Evolutionary conservation across 2,329 filamentous ascomycete species (phyloP).

Genomic region (Nigrospora sphaerica): DNA sequence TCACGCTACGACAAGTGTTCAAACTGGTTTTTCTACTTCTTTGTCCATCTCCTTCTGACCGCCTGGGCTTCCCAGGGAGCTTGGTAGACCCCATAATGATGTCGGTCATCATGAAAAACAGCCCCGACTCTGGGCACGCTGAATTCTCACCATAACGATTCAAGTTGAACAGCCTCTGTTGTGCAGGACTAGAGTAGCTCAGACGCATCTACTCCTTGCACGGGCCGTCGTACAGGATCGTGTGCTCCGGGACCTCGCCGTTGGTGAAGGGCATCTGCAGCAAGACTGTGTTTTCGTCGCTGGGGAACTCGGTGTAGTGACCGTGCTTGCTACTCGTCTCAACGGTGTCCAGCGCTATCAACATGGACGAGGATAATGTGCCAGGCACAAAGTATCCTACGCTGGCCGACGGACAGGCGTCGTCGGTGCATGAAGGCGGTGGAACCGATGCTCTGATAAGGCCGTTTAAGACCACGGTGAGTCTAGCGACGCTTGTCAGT

Average conservation of each 20-base stretch:
- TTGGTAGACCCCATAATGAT: too few species aligned
- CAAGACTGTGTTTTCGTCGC: conserved; percentile 22
- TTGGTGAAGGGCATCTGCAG: conserved; percentile 21
- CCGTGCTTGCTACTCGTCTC: conserved; percentile 17
- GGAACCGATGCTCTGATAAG: conserved; percentile 13
- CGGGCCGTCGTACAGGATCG: conserved; percentile 20
- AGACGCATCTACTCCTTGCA: conserved; percentile 7
- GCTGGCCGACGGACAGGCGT: conserved; percentile 1
- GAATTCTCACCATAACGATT: too few species aligned
- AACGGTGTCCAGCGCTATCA: conserved; percentile 22
- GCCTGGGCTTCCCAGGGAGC: too few species aligned
- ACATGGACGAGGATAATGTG: conserved; percentile 18
- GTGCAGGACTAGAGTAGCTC: too few species aligned
- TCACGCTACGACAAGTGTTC: too few species aligned
- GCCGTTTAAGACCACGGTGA: conserved; percentile 23
- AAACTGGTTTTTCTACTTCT: too few species aligned
- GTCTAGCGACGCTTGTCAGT: conserved; percentile 6
- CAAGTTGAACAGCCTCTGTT: too few species aligned
- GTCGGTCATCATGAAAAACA: too few species aligned
- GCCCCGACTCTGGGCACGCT: too few species aligned
- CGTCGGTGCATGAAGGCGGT: not conserved
- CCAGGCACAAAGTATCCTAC: conserved; percentile 23
- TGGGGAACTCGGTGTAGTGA: conserved; percentile 26
- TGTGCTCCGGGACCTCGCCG: conserved; percentile 16
- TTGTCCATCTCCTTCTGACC: too few species aligned